Evolutionary conservation across 768 basidiomycete genomes (phyloP).

Genomic region (Strobilomyces echinocephalus): DNA sequence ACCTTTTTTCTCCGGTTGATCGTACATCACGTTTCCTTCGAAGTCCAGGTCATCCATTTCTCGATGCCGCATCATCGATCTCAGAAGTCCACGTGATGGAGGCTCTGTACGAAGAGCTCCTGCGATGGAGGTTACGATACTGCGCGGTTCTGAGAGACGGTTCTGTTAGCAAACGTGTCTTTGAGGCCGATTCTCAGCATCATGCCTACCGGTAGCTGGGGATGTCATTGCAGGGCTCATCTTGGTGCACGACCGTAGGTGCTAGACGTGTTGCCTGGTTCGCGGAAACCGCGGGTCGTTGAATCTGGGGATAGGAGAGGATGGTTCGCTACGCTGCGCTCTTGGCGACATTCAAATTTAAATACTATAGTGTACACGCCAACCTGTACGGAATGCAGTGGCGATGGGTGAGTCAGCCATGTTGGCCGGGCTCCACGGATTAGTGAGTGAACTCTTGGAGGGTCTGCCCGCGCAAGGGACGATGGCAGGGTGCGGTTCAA

Average conservation of each 20-base stretch:
- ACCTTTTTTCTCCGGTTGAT: slow-evolving; percentile 16
- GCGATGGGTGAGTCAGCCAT: neutral
- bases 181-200: neutral
- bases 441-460: neutral
- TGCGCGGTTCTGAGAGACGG: slow-evolving; percentile 4
- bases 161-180: neutral
- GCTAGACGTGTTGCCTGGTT: neutral
- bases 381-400: neutral
- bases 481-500: neutral
- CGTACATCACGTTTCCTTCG: neutral
- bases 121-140: slow-evolving; percentile 1
- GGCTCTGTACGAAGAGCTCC: slow-evolving; percentile 14
- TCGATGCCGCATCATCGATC: neutral
- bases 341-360: neutral
- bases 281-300: neutral
- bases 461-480: neutral
- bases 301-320: neutral
- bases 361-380: neutral
- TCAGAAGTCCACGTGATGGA: slow-evolving; percentile 11
- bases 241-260: neutral
- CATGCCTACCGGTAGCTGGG: slow-evolving; percentile 3
- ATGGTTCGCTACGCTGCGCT: neutral
- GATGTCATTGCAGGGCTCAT: slow-evolving; percentile 7
- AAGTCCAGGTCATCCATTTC: slow-evolving; percentile 5
- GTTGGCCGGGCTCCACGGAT: neutral